Evolutionary conservation across 495 filamentous ascomycete genomes (phyloP), one percentile per base, ranked within the genome.

Genomic region (Aspergillus avenaceus): DNA sequence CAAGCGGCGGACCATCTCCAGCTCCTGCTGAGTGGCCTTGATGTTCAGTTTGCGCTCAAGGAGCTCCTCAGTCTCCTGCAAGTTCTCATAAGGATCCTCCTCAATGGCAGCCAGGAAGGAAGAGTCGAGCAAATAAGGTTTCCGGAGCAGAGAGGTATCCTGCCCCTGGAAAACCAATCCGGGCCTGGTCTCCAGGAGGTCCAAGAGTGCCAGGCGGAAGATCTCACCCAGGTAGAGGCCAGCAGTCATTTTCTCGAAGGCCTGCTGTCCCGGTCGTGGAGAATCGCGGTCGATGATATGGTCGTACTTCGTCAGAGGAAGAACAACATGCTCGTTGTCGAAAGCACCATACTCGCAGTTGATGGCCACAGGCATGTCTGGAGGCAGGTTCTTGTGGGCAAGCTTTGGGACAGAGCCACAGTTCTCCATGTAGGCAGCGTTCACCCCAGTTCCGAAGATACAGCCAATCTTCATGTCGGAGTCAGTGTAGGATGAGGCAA

Each of bases 291-390:
- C 92, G 56, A 97, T 87, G 61, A 87, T 82, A 51, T 86, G 73
- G 65, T 97, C 92, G 43, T 82, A 85, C 43, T 82, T 83, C 19
- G 91, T 97, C 26, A 87, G 85, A 13, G 93, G 95, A 16, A 98
- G 84, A 41, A 98, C 86, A 46, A 87, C 76, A 71, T 92, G 87
- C 70, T 98, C 91, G 69, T 97, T 97, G 72, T 98, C 93, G 64
- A 98, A 98, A 43, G 93, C 95, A 41, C 93, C 93, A 78, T 91
- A 98, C 71, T 98, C 93, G 76, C 93, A 98, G 78, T 98, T 98
- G 74, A 98, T 98, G 37, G 91, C 93, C 71, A 98, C 92, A 41
- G 88, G 90, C 64, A 86, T 85, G 47, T 91, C 84, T 1, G 91
- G 80, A 31, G 90, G 88, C n/a, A 98, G 80, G 52, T 92, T 91